Conservation (phyloP, 2,329 filamentous ascomycete genomes). For the Penicillium sp. region DNA sequence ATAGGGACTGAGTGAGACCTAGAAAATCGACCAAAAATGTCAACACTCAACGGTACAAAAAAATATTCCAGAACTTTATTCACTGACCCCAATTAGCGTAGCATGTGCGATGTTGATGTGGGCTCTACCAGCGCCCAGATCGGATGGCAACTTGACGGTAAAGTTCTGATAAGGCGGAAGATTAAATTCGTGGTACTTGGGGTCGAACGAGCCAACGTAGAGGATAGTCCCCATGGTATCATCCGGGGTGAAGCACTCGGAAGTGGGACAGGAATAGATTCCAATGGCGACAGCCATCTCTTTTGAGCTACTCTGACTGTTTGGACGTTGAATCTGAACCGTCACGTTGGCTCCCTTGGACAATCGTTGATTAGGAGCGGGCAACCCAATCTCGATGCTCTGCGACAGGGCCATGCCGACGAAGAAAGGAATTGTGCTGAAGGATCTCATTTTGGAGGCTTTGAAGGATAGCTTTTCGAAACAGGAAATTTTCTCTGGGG, state of each 20-base stretch:
- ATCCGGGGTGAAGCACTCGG: constrained; percentile 13
- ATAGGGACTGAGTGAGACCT: constrained; percentile 21
- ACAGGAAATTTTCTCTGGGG: background rate
- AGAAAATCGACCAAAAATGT: background rate
- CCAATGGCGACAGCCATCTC: constrained; percentile 29
- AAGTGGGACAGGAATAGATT: constrained; percentile 20
- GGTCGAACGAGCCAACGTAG: constrained; percentile 25
- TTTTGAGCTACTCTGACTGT: constrained; percentile 21
- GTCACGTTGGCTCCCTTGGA: constrained; percentile 16
- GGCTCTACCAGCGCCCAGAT: constrained; percentile 10
- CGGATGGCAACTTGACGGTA: constrained; percentile 21
- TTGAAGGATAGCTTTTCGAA: background rate
- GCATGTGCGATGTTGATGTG: constrained; percentile 26
- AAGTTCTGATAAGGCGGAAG: constrained; percentile 29
- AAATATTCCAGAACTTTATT: too few species aligned
- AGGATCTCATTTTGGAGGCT: constrained; percentile 19
- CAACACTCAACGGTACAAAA: too few species aligned
- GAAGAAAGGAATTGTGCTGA: constrained; percentile 16
- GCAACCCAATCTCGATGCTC: constrained; percentile 21
- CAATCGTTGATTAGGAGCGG: constrained; percentile 14
- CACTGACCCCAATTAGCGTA: constrained; percentile 27
- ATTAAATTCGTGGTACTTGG: constrained; percentile 20
- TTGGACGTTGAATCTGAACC: constrained; percentile 28
- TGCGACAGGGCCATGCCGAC: constrained; percentile 23
- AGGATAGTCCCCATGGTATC: constrained; percentile 22